Conservation (phyloP, 23 red algal species). For the Gracilaria caudata region DNA sequence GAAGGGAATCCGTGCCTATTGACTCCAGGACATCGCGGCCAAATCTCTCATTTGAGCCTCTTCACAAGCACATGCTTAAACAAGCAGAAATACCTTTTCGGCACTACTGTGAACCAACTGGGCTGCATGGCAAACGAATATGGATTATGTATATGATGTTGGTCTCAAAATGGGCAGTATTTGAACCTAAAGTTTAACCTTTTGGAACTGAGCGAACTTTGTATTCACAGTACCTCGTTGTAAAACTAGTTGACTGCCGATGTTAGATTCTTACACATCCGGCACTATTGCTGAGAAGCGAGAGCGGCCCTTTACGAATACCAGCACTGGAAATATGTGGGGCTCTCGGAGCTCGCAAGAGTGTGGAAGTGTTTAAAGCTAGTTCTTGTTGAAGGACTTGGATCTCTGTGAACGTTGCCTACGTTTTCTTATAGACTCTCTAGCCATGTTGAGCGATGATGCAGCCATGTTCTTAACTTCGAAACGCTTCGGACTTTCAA, state of each 20-base stretch:
- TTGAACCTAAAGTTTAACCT: not conserved
- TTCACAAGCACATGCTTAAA: not conserved
- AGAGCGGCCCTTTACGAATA: not conserved
- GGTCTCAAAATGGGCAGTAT: not conserved
- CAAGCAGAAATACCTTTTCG: not conserved
- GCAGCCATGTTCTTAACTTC: not conserved
- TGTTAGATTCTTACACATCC: not conserved
- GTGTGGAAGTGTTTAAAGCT: not conserved
- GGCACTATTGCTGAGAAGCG: not conserved
- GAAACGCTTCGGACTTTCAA: not conserved
- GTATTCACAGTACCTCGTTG: not conserved
- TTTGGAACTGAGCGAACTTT: not conserved
- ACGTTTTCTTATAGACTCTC: not conserved
- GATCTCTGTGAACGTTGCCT: not conserved
- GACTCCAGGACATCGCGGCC: not conserved
- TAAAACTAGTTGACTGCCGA: not conserved
- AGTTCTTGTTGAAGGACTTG: not conserved
- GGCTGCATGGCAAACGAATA: not conserved
- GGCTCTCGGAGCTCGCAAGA: too few species aligned
- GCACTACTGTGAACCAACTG: not conserved
- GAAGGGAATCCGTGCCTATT: not conserved
- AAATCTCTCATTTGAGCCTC: not conserved
- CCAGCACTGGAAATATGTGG: not conserved
- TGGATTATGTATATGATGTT: not conserved
- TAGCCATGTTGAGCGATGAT: slow-evolving; percentile 2